Conservation (phyloP, 495 filamentous ascomycete genomes). For the Eremomyces bilateralis region DNA sequence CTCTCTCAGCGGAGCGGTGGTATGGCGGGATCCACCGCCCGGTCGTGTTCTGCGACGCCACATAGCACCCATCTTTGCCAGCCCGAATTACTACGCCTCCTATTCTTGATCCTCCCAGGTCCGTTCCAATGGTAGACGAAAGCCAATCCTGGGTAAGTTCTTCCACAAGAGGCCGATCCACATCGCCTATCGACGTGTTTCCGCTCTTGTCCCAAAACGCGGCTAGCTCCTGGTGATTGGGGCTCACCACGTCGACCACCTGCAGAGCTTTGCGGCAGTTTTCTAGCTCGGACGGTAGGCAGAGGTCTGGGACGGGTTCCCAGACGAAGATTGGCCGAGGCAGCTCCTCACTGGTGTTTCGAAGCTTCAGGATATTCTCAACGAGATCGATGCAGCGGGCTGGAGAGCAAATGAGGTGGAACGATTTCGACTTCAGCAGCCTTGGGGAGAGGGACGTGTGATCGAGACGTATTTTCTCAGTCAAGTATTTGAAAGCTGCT, state of each 20-base stretch:
- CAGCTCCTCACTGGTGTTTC: constrained; percentile 6
- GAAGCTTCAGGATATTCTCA: constrained; percentile 31
- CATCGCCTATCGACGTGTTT: constrained; percentile 27
- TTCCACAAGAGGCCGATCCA: constrained; percentile 30
- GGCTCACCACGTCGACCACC: constrained; percentile 67
- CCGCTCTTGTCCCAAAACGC: constrained; percentile 45
- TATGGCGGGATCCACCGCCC: constrained; percentile 42
- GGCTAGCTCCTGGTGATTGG: constrained; percentile 70
- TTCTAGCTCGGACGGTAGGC: constrained; percentile 50
- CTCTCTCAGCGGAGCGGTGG: constrained; percentile 27
- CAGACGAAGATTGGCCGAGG: constrained; percentile 58
- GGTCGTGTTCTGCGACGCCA: constrained; percentile 18
- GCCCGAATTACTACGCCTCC: constrained; percentile 31
- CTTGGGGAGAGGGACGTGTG: constrained; percentile 30
- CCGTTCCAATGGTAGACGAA: constrained; percentile 32
- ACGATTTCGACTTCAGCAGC: constrained; percentile 47
- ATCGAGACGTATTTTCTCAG: constrained; percentile 61
- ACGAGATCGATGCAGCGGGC: constrained; percentile 55
- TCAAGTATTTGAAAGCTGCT: constrained; percentile 67
- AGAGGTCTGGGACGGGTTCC: constrained; percentile 87
- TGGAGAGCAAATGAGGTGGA: constrained; percentile 77
- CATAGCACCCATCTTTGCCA: constrained; percentile 37
- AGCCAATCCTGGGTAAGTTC: too few species aligned
- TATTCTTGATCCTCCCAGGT: constrained; percentile 24
- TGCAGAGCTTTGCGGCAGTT: constrained; percentile 47